Evolutionary conservation across 2,329 filamentous ascomycete genomes (phyloP), one percentile per base, ranked within the genome.

Genomic region (Penicillium freii): DNA sequence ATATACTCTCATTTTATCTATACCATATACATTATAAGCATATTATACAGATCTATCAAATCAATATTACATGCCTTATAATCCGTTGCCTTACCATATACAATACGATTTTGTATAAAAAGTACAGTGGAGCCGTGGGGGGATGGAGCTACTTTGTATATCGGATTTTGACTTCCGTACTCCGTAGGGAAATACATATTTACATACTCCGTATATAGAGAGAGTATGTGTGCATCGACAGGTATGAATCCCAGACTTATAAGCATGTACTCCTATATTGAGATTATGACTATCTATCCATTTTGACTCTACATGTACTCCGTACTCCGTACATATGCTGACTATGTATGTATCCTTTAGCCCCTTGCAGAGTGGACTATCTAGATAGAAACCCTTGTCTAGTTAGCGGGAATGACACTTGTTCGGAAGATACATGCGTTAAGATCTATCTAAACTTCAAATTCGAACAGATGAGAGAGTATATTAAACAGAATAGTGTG

Each of bases 341-440:
- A 17, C 15, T 31, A 34, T 15, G 5, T 38, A 38, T 21, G 4
- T 10, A 39, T 19, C 13, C 19, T 48, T 40, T 27, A 36, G 21
- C 52, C 52, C 52, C 54, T 52, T 56, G 27, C 54, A 51, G 47
- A 45, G 53, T 51, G 53, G 46, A 51, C 45, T 44, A 19, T n/a
- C 19, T 13, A 13, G n/a, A 17, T n/a, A 54, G 51, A 29, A 5
- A 42, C 13, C 44, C 27, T 25, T 34, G 21, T 49, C 44, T 44
- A n/a, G n/a, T n/a, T n/a, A 29, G 31, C 31, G 31, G 21, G 27
- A 31, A 29, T 31, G 48, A 51, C 31, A 36, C 9, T 27, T 29
- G 42, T 47, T 36, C 9, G 11, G 31, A 47, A 47, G 19, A 34
- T 4, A 46, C 10, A 34, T n/a, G 10, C 29, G 17, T 9, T 15